Conservation (phyloP, 1,284 basidiomycete genomes). For the Apiotrichum mycotoxinovorans region DNA sequence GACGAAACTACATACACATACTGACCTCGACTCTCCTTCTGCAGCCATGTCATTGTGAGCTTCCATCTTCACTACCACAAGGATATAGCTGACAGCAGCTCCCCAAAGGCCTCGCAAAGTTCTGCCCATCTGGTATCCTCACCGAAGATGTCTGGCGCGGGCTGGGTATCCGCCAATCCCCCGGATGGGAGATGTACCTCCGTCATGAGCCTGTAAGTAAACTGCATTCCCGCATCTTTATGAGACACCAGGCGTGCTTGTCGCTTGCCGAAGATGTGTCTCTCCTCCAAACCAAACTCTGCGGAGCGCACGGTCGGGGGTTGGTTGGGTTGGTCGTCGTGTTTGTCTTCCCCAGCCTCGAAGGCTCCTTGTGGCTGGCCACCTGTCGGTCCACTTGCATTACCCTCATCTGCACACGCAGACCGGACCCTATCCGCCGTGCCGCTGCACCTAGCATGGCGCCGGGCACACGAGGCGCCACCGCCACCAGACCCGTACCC, state of each 20-base stretch:
- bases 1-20: too few relatives aligned
- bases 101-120: conserved; percentile 48
- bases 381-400: neutral
- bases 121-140: conserved; percentile 45
- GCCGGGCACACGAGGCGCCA: neutral
- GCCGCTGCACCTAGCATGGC: too few relatives aligned
- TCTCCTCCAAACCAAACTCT: too few relatives aligned
- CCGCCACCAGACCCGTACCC: neutral
- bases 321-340: too few relatives aligned
- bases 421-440: neutral
- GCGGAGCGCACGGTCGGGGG: too few relatives aligned
- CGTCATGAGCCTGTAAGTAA: conserved; percentile 49
- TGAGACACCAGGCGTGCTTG: too few relatives aligned
- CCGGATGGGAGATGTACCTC: conserved; percentile 53
- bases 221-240: too few relatives aligned
- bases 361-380: too few relatives aligned
- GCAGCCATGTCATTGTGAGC: conserved; percentile 50
- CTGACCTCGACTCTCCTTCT: neutral
- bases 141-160: conserved; percentile 49
- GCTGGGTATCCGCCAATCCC: conserved; percentile 49
- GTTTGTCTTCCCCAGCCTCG: neutral
- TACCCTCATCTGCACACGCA: neutral
- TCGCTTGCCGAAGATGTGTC: too few relatives aligned
- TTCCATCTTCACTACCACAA: neutral
- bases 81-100: conserved; percentile 31